Conservation (phyloP, 2,329 filamentous ascomycete genomes). For the Cryoendolithus antarcticus region DNA sequence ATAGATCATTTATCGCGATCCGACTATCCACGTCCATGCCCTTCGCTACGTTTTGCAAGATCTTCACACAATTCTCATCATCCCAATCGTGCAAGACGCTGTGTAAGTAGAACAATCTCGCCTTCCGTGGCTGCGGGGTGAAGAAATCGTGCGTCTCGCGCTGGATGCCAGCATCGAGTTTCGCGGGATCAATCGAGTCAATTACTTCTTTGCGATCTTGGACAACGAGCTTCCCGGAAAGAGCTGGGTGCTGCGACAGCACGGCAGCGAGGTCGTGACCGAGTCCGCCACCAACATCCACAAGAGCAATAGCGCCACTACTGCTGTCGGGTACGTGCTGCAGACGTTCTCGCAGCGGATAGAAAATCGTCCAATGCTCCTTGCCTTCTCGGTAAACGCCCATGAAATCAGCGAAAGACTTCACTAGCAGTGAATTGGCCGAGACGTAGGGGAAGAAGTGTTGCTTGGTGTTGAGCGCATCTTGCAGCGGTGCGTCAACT, state of each 20-base stretch:
- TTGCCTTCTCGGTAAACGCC: conserved; percentile 4
- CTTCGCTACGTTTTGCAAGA: conserved; percentile 10
- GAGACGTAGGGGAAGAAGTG: conserved; percentile 5
- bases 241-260: conserved; percentile 6
- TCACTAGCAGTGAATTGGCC: not conserved
- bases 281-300: conserved; percentile 7
- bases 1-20: conserved; percentile 15
- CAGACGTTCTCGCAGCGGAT: conserved; percentile 5
- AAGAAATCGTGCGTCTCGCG: conserved; percentile 3
- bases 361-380: conserved; percentile 7
- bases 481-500: conserved; percentile 2
- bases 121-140: conserved; percentile 1
- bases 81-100: conserved; percentile 18
- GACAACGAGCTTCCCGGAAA: conserved; percentile 13
- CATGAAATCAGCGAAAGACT: conserved; percentile 6
- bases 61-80: conserved; percentile 8
- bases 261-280: conserved; percentile 9
- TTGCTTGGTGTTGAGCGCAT: conserved; percentile 2
- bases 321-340: conserved; percentile 1
- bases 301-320: conserved; percentile 1
- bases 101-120: conserved; percentile 11
- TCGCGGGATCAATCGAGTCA: not conserved
- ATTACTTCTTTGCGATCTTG: conserved; percentile 13
- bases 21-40: conserved; percentile 17
- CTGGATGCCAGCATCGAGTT: conserved; percentile 2